Base-by-base conservation (phyloP, 768 basidiomycete genomes). In the Porphyrellus cyaneotinctus region DNA sequence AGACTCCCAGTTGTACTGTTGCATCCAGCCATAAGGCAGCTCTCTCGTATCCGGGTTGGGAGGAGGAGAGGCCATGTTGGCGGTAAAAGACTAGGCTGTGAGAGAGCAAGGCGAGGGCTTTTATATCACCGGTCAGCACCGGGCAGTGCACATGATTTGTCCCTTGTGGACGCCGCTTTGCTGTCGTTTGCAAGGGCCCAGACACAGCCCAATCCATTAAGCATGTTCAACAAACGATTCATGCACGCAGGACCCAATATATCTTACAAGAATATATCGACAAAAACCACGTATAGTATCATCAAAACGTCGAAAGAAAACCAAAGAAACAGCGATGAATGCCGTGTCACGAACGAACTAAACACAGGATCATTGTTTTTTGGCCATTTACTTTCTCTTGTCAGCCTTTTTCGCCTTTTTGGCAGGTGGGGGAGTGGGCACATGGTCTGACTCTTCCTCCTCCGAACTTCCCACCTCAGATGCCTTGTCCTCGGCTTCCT, bases 1-100 rank as follows among this genome's bases (percentile, higher is more conserved):
- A 43, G 62, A 88, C 88, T 82, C 84, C 49, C 63, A 43, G 59
- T 91, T 87, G 60, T 74, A 90, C 59, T 87, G 84, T 17, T 77
- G 69, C 17, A 80, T 72, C 87, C 87, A 90, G 35, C 88, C 88
- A 1, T 70, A 70, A 11, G 87, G 87, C 1, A 89, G 75, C 5
- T 74, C 70, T 48, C 87, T 78, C 13, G 69, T 64, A 63, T 89
- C 87, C n/a, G 78, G 78, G 66, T 70, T 70, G 43, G 71, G 67
- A 39, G 80, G 74, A 51, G 78, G 76, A 51, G 74, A 68, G 48
- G 75, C 65, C 66, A 81, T 78, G 61, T 58, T 67, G 56, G 63
- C 51, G 44, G 58, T 57, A 23, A 18, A 41, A 45, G 43, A 30
- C 35, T n/a, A 18, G 46, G 28, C 30, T 38, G 60, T 68, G 71